Evolutionary conservation across 108 stramenopile genomes (phyloP).

Genomic region (Cyclotella cryptica): DNA sequence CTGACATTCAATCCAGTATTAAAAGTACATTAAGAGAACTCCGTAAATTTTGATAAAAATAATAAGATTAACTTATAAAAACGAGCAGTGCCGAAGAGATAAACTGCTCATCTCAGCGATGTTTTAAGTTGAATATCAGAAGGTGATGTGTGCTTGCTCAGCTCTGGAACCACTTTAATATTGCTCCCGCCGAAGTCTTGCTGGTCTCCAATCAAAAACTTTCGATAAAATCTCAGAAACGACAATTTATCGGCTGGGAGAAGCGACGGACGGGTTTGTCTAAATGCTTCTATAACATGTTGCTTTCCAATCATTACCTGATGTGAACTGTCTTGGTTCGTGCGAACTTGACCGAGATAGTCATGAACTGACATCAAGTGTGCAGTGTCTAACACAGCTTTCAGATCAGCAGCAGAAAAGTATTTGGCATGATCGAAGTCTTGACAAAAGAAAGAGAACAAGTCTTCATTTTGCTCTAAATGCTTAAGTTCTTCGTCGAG

Average conservation of each 20-base stretch:
- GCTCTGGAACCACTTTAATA: too few species aligned
- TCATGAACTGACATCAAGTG: slow-evolving; percentile 78
- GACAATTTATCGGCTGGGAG: slow-evolving; percentile 27
- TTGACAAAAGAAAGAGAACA: slow-evolving; percentile 29
- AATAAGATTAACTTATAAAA: too few species aligned
- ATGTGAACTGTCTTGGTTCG: neutral
- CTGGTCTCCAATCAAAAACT: slow-evolving; percentile 15
- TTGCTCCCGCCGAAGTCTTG: too few species aligned
- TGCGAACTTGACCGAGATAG: slow-evolving; percentile 19
- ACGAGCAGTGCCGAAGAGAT: too few species aligned
- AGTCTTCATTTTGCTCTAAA: slow-evolving; percentile 27
- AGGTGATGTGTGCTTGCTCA: too few species aligned
- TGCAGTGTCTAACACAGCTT: slow-evolving; percentile 80
- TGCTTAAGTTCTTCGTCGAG: slow-evolving; percentile 51
- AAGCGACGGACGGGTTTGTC: slow-evolving; percentile 44
- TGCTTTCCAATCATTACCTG: slow-evolving; percentile 22
- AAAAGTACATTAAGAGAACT: too few species aligned
- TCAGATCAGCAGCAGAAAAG: slow-evolving; percentile 83
- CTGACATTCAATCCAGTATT: too few species aligned
- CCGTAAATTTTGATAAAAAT: too few species aligned
- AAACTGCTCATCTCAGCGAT: too few species aligned
- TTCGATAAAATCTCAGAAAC: slow-evolving; percentile 28
- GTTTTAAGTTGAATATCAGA: too few species aligned
- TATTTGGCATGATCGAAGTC: slow-evolving; percentile 35
- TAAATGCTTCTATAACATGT: slow-evolving; percentile 46